Evolutionary conservation across 768 basidiomycete genomes (phyloP), one percentile per base, ranked within the genome.

Genomic region (Boletus rubropictus): DNA sequence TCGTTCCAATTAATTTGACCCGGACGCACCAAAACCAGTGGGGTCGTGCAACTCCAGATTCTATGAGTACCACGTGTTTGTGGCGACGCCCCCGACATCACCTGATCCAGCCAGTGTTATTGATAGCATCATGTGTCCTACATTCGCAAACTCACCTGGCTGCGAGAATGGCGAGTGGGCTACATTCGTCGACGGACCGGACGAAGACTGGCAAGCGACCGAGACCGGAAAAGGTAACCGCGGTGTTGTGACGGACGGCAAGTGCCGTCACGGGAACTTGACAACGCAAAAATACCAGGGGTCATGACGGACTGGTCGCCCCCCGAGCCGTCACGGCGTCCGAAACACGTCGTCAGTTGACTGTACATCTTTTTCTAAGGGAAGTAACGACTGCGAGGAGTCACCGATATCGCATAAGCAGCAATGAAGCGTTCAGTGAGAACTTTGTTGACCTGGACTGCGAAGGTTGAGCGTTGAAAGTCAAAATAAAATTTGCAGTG

Each of bases 401-500:
- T 39, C 45, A 48, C 33, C 25, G 20, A 44, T 29, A 15, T 38
- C 15, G 50, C 27, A 50, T 44, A 14, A 14, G 25, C 17, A 42
- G 40, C 42, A 24, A 51, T 20, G 20, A 40, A 50, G 38, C 31
- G 24, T 21, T 28, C 24, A 20, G 33, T 29, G n/a, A 22, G 20
- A 34, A 52, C 31, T 25, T 25, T 38, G 27, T 25, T 28, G 24
- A 34, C 36, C 50, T 46, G 39, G 15, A 18, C 36, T 45, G 42
- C 35, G 44, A 56, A 38, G 38, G 39, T 40, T 56, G 34, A 32
- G 7, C 31, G 31, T 7, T 32, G 31, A 32, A 32, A 52, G 43
- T 15, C 15, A 20, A n/a, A 45, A 44, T 24, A 37, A 25, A n/a
- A 14, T 25, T 50, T 39, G 29, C 37, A 35, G 29, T 28, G n/a